phyloP scores from a whole-genome alignment of 148 eudicot species.

The Chenopodium berlandieri region DNA sequence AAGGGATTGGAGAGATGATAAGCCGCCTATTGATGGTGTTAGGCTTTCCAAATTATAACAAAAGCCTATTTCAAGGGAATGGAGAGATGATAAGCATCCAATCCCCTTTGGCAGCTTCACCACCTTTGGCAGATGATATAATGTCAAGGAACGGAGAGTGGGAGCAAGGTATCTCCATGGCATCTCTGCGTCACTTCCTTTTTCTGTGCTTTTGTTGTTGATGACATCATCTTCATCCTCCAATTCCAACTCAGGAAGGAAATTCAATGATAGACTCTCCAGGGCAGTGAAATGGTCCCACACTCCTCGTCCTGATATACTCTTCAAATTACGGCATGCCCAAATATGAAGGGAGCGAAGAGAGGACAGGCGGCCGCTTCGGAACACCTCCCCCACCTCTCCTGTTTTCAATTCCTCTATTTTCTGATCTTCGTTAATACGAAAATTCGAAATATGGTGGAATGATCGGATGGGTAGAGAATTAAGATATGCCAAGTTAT shows the following conservation, averaged over 20 bases:
- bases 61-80: accelerated
- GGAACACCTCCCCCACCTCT: background rate
- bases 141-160: background rate
- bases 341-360: background rate
- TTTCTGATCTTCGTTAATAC: accelerated
- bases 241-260: background rate
- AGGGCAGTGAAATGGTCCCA: constrained; percentile 3
- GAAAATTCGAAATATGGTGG: background rate
- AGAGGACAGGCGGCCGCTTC: background rate
- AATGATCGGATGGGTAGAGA: background rate
- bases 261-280: background rate
- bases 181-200: background rate
- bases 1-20: constrained; percentile 7
- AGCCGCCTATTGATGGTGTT: constrained; percentile 12
- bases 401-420: background rate
- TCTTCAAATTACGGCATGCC: background rate
- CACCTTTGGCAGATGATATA: background rate
- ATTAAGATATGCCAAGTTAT: background rate
- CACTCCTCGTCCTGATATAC: background rate
- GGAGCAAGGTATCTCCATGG: background rate
- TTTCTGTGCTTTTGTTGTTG: too few relatives aligned
- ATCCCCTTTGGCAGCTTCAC: too few relatives aligned
- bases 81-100: too few relatives aligned
- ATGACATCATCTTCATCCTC: background rate
- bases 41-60: background rate